phyloP scores from a whole-genome alignment of 495 filamentous ascomycete genomes.

The Penicillium salamii region DNA sequence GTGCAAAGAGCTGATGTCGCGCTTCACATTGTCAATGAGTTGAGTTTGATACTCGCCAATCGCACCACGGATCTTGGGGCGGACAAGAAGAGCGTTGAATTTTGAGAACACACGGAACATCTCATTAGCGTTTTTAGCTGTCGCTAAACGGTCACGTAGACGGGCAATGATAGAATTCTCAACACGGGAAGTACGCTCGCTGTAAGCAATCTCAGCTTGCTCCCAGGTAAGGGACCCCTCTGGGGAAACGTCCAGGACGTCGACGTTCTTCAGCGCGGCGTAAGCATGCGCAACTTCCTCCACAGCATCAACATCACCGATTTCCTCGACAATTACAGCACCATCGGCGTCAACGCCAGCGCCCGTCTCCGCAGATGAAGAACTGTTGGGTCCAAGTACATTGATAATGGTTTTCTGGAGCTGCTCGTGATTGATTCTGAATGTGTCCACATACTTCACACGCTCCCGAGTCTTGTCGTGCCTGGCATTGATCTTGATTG shows the following conservation, averaged over 20 bases:
- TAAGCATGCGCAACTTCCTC: constrained; percentile 94
- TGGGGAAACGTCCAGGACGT: constrained; percentile 85
- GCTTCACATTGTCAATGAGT: constrained; percentile 95
- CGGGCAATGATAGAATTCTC: constrained; percentile 99
- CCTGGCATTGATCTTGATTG: constrained; percentile 86
- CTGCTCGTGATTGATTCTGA: constrained; percentile 95
- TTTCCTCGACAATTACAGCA: constrained; percentile 78
- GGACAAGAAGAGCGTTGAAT: constrained; percentile 97
- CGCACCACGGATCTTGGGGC: constrained; percentile 94
- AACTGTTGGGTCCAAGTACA: constrained; percentile 73
- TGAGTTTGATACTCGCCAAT: constrained; percentile 97
- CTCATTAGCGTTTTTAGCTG: constrained; percentile 92
- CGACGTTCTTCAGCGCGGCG: constrained; percentile 86
- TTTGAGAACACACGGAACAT: constrained; percentile 99
- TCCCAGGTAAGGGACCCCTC: constrained; percentile 90
- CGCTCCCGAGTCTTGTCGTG: constrained; percentile 86
- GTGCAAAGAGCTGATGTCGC: constrained; percentile 87
- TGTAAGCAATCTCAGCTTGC: constrained; percentile 89
- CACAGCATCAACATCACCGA: constrained; percentile 97
- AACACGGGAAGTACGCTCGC: constrained; percentile 91
- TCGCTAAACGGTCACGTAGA: constrained; percentile 87
- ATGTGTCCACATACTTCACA: constrained; percentile 87
- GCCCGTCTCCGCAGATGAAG: constrained; percentile 43
- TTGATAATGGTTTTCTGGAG: constrained; percentile 93
- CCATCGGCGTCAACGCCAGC: constrained; percentile 51